phyloP scores from a whole-genome alignment of 495 filamentous ascomycete species.

The Penicillium angulare region DNA sequence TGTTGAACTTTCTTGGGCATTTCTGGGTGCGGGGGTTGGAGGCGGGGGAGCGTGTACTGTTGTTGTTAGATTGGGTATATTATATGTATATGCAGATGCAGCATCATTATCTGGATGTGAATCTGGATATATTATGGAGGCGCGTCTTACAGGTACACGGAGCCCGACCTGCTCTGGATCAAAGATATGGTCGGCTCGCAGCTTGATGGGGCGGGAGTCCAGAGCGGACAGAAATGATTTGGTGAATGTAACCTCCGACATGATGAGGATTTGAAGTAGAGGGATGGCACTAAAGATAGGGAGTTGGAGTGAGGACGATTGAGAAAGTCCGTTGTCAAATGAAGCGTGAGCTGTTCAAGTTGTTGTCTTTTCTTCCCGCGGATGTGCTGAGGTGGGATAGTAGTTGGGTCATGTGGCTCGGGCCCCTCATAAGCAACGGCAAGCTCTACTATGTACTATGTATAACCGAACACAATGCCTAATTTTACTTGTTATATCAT shows the following conservation, averaged over 20 bases:
- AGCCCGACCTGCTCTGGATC: constrained; percentile 72
- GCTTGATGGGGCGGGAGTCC: constrained; percentile 71
- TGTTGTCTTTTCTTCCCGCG: no score
- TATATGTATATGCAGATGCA: background rate
- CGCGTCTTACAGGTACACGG: constrained; percentile 69
- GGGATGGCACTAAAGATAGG: no score
- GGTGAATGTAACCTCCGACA: constrained; percentile 85
- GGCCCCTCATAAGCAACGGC: no score
- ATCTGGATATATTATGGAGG: constrained; percentile 12
- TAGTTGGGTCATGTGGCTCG: no score
- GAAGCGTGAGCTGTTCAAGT: no score
- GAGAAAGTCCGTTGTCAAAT: no score
- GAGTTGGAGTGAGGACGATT: no score
- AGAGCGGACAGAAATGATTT: constrained; percentile 78
- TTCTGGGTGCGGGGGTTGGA: constrained; percentile 45
- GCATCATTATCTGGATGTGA: background rate
- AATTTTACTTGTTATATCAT: no score
- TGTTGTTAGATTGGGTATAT: constrained; percentile 1
- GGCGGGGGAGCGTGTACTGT: constrained; percentile 47
- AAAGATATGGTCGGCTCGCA: constrained; percentile 80
- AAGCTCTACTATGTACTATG: no score
- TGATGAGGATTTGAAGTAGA: constrained; percentile 32
- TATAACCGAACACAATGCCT: no score
- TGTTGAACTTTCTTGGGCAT: constrained; percentile 49
- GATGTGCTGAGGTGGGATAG: no score